Base-by-base conservation (phyloP, 768 basidiomycete genomes). In the Trametes elegans region DNA sequence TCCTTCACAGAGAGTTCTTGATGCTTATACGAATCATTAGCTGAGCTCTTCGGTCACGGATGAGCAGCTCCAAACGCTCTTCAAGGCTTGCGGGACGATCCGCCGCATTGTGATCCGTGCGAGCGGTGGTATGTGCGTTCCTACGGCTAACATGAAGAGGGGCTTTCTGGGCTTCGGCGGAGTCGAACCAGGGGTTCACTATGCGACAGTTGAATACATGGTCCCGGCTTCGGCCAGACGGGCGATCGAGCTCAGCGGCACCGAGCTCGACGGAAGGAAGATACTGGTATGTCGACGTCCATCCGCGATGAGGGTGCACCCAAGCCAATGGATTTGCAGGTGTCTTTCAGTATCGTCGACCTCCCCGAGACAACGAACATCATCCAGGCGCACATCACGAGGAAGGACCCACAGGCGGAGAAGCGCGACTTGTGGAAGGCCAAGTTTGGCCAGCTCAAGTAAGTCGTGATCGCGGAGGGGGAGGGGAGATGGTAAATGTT, bases 171-270 rank as follows among this genome's bases (percentile, higher is more conserved):
- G 52, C 1, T 48, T 48, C 26, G 31, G 40, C 18, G 34, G 10
- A 7, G 45, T 31, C 14, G 28, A 41, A 5, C 35, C 41, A 1
- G 53, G 53, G 14, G 49, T 41, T 7, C 76, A 75, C 58, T 86
- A 85, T 58, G 85, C 81, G 19, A 74, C 75, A 5, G 59, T 86
- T 5, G 66, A 74, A 18, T 85, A 84, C 58, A 62, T 44, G 0
- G 66, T 73, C 16, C 58, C 69, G 27, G 41, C 49, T 5, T 74
- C 74, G 31, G 76, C 75, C 2, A 59, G 54, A 21, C 70, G 62
- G 40, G 85, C 84, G 11, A 64, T 83, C 45, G 53, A 58, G 10
- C 61, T 78, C 23, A 69, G 75, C 48, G 76, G 74, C 0, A 63
- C 55, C 7, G 29, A 40, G 6, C 64, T 85, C 27, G 63, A 68